These are phyloP conservation scores for Jamesozyma lodderae DNA, from an alignment of 805 yeast species.

Conservation along the genomic window DNA sequence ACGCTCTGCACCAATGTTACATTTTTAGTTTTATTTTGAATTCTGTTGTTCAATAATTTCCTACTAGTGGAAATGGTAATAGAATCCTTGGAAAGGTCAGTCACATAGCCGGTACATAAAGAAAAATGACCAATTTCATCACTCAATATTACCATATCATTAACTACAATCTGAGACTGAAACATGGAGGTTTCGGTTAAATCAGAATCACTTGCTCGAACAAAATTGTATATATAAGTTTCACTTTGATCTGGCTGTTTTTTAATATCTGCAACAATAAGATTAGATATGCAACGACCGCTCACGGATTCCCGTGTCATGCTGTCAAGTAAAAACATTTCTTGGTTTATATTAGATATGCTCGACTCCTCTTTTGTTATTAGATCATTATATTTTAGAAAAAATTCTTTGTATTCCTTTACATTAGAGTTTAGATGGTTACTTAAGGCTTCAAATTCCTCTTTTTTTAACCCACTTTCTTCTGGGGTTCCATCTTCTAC, in stretches of 20 bases:
- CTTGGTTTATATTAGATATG: slow-evolving; percentile 41
- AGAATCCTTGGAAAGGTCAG: slow-evolving; percentile 33
- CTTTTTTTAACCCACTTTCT: slow-evolving; percentile 43
- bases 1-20: slow-evolving; percentile 11
- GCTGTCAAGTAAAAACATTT: slow-evolving; percentile 49
- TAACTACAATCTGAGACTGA: slow-evolving; percentile 40
- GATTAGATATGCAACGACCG: slow-evolving; percentile 50
- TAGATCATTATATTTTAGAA: slow-evolving; percentile 62
- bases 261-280: slow-evolving; percentile 33
- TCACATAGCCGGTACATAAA: slow-evolving; percentile 53
- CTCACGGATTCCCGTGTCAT: slow-evolving; percentile 48
- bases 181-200: slow-evolving; percentile 15
- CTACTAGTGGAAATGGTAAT: slow-evolving; percentile 47
- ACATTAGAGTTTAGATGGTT: slow-evolving; percentile 35
- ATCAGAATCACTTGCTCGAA: slow-evolving; percentile 5
- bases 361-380: slow-evolving; percentile 67
- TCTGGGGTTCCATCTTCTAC: slow-evolving; percentile 49
- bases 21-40: slow-evolving; percentile 7
- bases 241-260: slow-evolving; percentile 13
- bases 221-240: slow-evolving; percentile 41
- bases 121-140: slow-evolving; percentile 76
- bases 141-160: slow-evolving; percentile 65
- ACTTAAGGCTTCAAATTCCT: slow-evolving; percentile 41
- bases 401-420: slow-evolving; percentile 43
- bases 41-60: slow-evolving; percentile 36